phyloP scores from a whole-genome alignment of 148 eudicot genomes.

The Heliamphora exappendiculata region DNA sequence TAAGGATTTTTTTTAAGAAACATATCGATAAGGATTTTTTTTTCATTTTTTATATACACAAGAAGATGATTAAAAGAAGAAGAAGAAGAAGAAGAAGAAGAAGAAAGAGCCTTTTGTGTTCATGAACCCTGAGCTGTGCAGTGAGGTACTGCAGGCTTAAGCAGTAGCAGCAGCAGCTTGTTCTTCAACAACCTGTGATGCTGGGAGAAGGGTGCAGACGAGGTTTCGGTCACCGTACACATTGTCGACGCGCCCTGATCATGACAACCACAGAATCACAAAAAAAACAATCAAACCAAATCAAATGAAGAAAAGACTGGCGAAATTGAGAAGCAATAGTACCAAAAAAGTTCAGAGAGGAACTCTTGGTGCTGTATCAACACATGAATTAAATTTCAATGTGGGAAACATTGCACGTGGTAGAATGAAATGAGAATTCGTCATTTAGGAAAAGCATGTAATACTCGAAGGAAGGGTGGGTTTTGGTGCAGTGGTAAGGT shows the following conservation, averaged over 20 bases:
- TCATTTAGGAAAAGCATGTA: too few species aligned
- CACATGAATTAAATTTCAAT: background rate
- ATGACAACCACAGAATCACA: background rate
- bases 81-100: conserved; percentile 15
- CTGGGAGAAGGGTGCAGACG: conserved; percentile 80
- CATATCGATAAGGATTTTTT: background rate
- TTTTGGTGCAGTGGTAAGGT: too few species aligned
- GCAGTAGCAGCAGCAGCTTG: conserved; percentile 81
- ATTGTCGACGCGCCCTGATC: conserved; percentile 83
- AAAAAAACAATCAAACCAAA: background rate
- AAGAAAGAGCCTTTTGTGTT: background rate
- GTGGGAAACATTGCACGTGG: background rate
- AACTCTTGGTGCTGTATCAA: background rate
- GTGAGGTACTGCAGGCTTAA: conserved; percentile 21
- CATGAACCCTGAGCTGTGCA: conserved; percentile 6
- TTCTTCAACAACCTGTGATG: conserved; percentile 68
- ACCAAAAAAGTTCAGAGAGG: too few species aligned
- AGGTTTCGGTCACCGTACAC: conserved; percentile 98
- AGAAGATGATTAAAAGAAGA: too few species aligned
- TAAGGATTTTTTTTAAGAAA: conserved; percentile 7
- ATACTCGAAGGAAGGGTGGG: too few species aligned
- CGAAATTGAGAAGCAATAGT: too few species aligned
- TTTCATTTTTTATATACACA: conserved; percentile 22
- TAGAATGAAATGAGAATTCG: background rate
- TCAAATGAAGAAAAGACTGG: background rate